Base-by-base conservation (phyloP, 2,329 filamentous ascomycete genomes). In the Colletotrichum lini region DNA sequence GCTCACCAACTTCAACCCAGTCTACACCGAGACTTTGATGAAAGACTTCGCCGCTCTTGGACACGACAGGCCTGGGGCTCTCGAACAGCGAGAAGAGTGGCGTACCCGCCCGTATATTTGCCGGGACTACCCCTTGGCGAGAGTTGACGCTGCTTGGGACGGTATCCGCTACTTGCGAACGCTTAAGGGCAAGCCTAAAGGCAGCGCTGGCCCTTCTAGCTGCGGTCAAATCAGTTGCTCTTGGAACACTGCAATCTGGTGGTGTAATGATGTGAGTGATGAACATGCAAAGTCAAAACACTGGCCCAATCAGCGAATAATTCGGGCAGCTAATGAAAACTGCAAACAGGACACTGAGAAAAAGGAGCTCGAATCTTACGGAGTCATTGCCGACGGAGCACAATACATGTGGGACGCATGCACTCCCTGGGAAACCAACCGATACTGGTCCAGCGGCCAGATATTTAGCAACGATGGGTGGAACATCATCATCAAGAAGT, bases 191-290 rank as follows among this genome's bases (percentile, higher is more conserved):
- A 61, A 60, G 45, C 72, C 76, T 2, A 59, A 18, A 15, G 66
- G 65, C 21, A 65, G 67, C 3, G 67, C 72, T 0, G 76, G 76
- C 4, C 73, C 73, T 5, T 65, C 62, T 10, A 62, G 52, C 16
- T 77, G 75, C 50, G 70, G 63, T 12, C 71, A 71, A 2, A 75
- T 77, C 13, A 77, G 74, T 47, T 78, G 77, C 54, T 69, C 65
- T 1, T 74, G 65, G 10, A 59, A 62, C 0, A 59, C 72, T 2
- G 75, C 68, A 4, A 77, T 77, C 52, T 74, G 49, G n/a, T 77
- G 75, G 75, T 78, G 77, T 62, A 77, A 78, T 57, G 72, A 76
- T 18, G 75, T 77, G 58, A 68, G 73, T 72, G 5, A 18, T 50
- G n/a, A 44, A 44, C 4, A 16, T 18, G 42, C 10, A 13, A 8